Percentiles rank a stretch among this genome's conserved stretches.
Evolutionary conservation across 78 protist genomes (phyloP).

Genomic region (Dictyostelium firmibasis): DNA sequence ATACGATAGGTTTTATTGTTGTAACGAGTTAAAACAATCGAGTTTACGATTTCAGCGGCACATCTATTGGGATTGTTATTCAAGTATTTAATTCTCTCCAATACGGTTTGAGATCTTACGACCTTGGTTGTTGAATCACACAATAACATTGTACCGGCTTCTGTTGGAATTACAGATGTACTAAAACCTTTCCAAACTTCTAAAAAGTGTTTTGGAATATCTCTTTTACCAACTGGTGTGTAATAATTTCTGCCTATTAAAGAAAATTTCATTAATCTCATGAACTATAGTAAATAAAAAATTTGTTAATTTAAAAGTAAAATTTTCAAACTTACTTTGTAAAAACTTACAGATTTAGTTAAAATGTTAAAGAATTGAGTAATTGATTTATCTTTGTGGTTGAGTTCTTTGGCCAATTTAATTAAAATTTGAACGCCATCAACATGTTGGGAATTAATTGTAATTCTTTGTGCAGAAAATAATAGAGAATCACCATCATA

Average conservation of each 20-base stretch:
- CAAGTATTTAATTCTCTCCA: not conserved
- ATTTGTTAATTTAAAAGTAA: too few relatives aligned
- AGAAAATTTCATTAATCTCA: not conserved
- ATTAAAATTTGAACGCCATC: not conserved
- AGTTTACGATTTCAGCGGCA: not conserved
- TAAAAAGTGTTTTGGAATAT: not conserved
- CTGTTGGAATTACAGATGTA: not conserved
- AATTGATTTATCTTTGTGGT: too few relatives aligned
- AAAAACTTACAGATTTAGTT: too few relatives aligned
- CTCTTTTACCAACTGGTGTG: not conserved
- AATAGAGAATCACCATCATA: not conserved
- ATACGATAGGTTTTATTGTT: conserved; percentile 7
- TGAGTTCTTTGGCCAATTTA: not conserved
- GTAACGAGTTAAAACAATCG: conserved; percentile 2
- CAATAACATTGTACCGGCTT: not conserved
- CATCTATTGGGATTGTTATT: not conserved
- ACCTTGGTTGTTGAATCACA: not conserved
- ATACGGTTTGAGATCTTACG: not conserved
- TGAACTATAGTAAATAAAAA: too few relatives aligned
- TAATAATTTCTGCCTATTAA: conserved; percentile 16
- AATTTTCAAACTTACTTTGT: too few relatives aligned
- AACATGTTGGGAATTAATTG: not conserved
- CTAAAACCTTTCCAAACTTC: not conserved
- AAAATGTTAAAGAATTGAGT: not conserved
- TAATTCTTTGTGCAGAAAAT: not conserved